Evolutionary conservation across 1,284 basidiomycete genomes (phyloP).

Genomic region (Meira nashicola): DNA sequence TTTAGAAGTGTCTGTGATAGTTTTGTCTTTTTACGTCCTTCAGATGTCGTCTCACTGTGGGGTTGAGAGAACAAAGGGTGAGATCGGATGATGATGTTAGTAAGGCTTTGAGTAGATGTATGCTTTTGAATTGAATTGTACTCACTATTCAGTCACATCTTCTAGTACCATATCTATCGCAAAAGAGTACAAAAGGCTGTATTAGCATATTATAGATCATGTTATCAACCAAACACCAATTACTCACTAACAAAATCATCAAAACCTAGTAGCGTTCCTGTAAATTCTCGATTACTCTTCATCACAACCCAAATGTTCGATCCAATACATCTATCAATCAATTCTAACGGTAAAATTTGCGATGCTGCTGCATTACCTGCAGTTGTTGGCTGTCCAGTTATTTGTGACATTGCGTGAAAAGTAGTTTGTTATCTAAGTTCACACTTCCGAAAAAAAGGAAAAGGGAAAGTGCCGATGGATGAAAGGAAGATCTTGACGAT

Average conservation of each 20-base stretch:
- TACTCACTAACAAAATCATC: conserved; percentile 99
- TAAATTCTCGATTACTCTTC: conserved; percentile 56
- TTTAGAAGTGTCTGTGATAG: conserved; percentile 88
- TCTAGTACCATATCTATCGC: conserved; percentile 89
- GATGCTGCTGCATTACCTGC: conserved; percentile 23
- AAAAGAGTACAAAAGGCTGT: neutral
- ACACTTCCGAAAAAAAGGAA: too few species aligned
- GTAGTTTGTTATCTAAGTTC: too few species aligned
- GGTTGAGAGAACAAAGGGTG: neutral
- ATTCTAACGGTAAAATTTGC: conserved; percentile 48
- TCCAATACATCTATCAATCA: conserved; percentile 53
- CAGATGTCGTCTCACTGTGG: conserved; percentile 72
- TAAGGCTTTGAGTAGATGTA: neutral
- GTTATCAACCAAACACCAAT: neutral
- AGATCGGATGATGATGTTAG: conserved; percentile 1
- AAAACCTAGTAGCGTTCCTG: conserved; percentile 90
- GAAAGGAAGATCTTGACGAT: too few species aligned
- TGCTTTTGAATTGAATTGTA: neutral
- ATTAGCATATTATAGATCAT: neutral
- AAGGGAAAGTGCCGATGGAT: too few species aligned
- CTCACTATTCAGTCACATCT: conserved; percentile 92
- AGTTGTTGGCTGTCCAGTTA: conserved; percentile 2
- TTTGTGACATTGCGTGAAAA: neutral
- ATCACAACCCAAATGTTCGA: conserved; percentile 53
- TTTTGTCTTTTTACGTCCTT: conserved; percentile 75